A percentile compares a stretch with the other conserved stretches of the same genome.
Evolutionary conservation across 495 filamentous ascomycete genomes (phyloP).

Genomic region (Glutinoglossum americanum): DNA sequence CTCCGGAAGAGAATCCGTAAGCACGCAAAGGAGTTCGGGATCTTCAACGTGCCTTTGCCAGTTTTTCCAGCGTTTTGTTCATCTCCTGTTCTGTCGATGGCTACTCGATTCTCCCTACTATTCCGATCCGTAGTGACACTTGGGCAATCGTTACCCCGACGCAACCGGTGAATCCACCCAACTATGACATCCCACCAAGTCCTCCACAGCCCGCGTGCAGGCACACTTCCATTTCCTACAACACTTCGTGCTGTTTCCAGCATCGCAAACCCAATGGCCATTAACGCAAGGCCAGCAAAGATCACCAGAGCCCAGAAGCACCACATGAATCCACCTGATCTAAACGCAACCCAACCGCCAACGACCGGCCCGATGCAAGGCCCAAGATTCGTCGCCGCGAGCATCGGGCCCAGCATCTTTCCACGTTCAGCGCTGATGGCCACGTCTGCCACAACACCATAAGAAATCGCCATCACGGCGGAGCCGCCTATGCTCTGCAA

Average conservation of each 20-base stretch:
- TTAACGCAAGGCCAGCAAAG: constrained; percentile 26
- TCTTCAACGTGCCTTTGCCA: neutral
- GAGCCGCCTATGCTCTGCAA: constrained; percentile 22
- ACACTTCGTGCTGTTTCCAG: constrained; percentile 51
- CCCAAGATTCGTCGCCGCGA: constrained; percentile 7
- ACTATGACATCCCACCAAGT: constrained; percentile 23
- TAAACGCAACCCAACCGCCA: constrained; percentile 36
- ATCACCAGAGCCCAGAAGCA: constrained; percentile 54
- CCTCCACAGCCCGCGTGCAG: constrained; percentile 23
- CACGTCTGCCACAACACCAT: constrained; percentile 5
- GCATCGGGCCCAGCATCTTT: neutral
- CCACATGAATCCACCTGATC: constrained; percentile 5
- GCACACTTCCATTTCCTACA: constrained; percentile 47
- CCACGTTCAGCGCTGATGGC: constrained; percentile 2
- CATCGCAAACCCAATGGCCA: constrained; percentile 29
- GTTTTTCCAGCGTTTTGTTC: neutral
- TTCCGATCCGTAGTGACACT: constrained; percentile 7
- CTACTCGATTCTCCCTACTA: constrained; percentile 17
- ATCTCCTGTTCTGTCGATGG: neutral
- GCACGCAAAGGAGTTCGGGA: constrained; percentile 5
- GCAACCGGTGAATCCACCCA: constrained; percentile 9
- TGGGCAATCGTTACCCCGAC: constrained; percentile 2
- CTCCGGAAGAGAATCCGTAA: constrained; percentile 9
- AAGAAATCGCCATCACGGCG: constrained; percentile 6
- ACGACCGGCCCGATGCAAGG: constrained; percentile 14